A percentile compares a stretch with the other conserved stretches of the same genome.
phyloP scores from a whole-genome alignment of 495 filamentous ascomycete species.

The Xylaria palmicola region DNA sequence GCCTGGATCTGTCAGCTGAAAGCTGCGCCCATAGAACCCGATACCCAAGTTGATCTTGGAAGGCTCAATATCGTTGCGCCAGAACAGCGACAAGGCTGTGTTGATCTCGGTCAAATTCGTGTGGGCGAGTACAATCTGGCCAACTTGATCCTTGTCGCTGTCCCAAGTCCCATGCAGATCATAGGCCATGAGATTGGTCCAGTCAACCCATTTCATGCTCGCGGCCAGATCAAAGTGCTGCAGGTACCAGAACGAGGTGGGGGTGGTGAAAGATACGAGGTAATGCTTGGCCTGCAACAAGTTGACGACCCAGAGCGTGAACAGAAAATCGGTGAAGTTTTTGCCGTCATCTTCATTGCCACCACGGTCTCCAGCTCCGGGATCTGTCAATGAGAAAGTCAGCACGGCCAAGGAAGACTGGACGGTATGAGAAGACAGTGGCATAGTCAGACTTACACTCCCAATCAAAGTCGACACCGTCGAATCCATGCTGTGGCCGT shows the following conservation, averaged over 20 bases:
- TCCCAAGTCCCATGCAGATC: constrained; percentile 38
- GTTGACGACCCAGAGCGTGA: too few relatives aligned
- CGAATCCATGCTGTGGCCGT: too few relatives aligned
- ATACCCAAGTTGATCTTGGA: neutral
- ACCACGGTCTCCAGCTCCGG: neutral
- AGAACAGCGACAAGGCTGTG: neutral
- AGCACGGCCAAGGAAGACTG: too few relatives aligned
- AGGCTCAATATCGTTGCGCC: neutral
- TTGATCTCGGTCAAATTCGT: neutral
- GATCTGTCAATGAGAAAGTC: neutral
- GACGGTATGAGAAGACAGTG: too few relatives aligned
- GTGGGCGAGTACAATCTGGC: neutral
- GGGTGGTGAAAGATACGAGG: neutral
- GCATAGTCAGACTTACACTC: too few relatives aligned
- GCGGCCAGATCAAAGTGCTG: neutral
- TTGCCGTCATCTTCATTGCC: neutral
- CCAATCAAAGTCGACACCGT: too few relatives aligned
- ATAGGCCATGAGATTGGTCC: constrained; percentile 11
- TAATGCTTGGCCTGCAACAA: neutral
- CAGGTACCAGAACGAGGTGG: neutral
- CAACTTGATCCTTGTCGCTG: constrained; percentile 2
- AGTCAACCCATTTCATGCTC: neutral
- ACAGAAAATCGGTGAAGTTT: neutral
- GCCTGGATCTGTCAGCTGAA: neutral
- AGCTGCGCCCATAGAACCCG: neutral